Conservation (phyloP, 306 rosid genomes). For the Trifolium dubium region DNA sequence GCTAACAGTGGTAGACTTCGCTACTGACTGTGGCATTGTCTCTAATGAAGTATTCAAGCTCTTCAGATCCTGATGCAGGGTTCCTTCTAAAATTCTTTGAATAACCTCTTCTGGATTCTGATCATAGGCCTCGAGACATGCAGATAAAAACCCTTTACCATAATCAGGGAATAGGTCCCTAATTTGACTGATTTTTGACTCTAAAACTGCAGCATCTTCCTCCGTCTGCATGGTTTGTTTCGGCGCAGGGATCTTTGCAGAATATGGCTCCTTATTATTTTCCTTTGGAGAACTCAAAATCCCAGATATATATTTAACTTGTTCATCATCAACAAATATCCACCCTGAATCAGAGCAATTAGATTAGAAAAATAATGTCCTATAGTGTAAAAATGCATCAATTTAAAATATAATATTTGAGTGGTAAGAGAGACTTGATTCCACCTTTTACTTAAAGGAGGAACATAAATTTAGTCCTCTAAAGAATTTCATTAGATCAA, state of each 20-base stretch:
- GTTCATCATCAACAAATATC: slow-evolving; percentile 82
- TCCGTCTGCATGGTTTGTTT: slow-evolving; percentile 55
- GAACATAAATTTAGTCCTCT: slow-evolving; percentile 3
- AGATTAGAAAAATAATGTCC: slow-evolving; percentile 30
- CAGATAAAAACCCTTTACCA: slow-evolving; percentile 85
- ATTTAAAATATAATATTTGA: slow-evolving; percentile 7
- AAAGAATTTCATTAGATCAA: slow-evolving; percentile 14
- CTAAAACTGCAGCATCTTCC: slow-evolving; percentile 75
- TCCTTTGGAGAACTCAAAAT: slow-evolving; percentile 55
- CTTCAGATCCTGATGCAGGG: slow-evolving; percentile 82
- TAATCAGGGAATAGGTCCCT: slow-evolving; percentile 91
- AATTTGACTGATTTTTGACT: slow-evolving; percentile 92
- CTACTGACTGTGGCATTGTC: slow-evolving; percentile 49
- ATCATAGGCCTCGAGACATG: slow-evolving; percentile 91
- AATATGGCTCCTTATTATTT: slow-evolving; percentile 45
- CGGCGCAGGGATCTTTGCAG: slow-evolving; percentile 36
- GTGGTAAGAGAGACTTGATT: slow-evolving; percentile 31
- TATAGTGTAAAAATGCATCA: slow-evolving; percentile 21
- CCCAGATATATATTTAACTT: slow-evolving; percentile 67
- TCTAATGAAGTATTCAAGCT: slow-evolving; percentile 73
- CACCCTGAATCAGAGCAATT: slow-evolving; percentile 71
- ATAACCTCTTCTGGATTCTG: slow-evolving; percentile 97
- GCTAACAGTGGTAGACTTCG: slow-evolving; percentile 48
- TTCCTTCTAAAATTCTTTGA: slow-evolving; percentile 93
- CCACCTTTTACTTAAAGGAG: slow-evolving; percentile 24